A percentile compares a stretch with the other conserved stretches of the same genome.
Conservation (phyloP, 805 yeast species). For the Brettanomyces sp. region DNA sequence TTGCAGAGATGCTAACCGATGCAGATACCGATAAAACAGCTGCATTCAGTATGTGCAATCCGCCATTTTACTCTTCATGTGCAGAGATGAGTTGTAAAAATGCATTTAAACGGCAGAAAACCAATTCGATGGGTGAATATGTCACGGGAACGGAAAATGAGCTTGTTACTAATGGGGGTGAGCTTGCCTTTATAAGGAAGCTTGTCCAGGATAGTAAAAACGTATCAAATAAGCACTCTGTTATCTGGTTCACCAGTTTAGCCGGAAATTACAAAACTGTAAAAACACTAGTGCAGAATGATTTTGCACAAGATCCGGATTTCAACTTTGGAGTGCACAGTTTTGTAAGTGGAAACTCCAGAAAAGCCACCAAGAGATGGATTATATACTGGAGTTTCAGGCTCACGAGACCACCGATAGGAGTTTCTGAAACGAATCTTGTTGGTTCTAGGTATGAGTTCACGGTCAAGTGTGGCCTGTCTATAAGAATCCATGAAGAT, state of each 20-base stretch:
- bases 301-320: not conserved
- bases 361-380: conserved; percentile 26
- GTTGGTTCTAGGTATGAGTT: not conserved
- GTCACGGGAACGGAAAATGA: conserved; percentile 29
- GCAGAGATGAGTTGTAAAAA: conserved; percentile 23
- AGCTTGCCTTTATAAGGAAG: conserved; percentile 27
- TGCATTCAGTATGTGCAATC: conserved; percentile 38
- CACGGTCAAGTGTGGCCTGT: not conserved
- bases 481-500: no score
- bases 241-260: conserved; percentile 9
- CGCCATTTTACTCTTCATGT: conserved; percentile 37
- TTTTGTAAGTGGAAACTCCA: conserved; percentile 16
- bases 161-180: conserved; percentile 38
- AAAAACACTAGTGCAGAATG: not conserved
- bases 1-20: conserved; percentile 1
- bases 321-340: conserved; percentile 24
- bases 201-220: conserved; percentile 6
- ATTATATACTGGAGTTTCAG: conserved; percentile 28
- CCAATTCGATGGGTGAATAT: conserved; percentile 1
- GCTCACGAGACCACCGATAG: conserved; percentile 1
- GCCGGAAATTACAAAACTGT: conserved; percentile 9
- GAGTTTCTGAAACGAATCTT: not conserved
- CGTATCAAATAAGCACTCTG: not conserved
- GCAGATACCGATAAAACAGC: not conserved
- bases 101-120: conserved; percentile 14